Evolutionary conservation across 371 early-diverging fungal genomes (phyloP).

Genomic region (Mucor piriformis): DNA sequence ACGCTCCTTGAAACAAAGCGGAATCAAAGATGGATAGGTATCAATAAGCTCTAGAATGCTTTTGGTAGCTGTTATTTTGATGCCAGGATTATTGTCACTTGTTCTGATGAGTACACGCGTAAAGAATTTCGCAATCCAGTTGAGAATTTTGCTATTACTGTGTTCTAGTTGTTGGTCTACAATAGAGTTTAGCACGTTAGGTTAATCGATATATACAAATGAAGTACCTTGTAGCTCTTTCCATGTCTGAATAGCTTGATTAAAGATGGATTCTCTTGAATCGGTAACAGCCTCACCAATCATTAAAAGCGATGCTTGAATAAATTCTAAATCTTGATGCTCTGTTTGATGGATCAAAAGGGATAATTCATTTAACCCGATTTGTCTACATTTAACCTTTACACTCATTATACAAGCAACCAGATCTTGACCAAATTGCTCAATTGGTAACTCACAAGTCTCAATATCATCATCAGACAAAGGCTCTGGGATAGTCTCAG

Average conservation of each 20-base stretch:
- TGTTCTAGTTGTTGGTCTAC: background rate
- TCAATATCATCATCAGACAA: conserved; percentile 52
- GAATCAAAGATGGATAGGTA: conserved; percentile 49
- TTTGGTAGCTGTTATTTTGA: conserved; percentile 52
- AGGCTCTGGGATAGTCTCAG: conserved; percentile 44
- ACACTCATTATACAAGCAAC: conserved; percentile 56
- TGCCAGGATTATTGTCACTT: conserved; percentile 63
- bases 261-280: conserved; percentile 62
- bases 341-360: conserved; percentile 5
- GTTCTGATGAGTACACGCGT: conserved; percentile 59
- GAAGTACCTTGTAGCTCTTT: conserved; percentile 52
- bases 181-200: background rate
- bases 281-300: conserved; percentile 65
- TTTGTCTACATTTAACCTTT: conserved; percentile 56
- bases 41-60: conserved; percentile 56
- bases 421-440: conserved; percentile 52
- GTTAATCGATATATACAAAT: background rate
- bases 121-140: conserved; percentile 51
- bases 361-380: conserved; percentile 39
- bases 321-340: conserved; percentile 27
- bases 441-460: conserved; percentile 50
- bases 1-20: conserved; percentile 43
- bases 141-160: background rate
- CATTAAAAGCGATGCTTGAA: conserved; percentile 63
- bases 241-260: conserved; percentile 55